phyloP scores from a whole-genome alignment of 179 eudicot genomes.

The Silene coronaria region DNA sequence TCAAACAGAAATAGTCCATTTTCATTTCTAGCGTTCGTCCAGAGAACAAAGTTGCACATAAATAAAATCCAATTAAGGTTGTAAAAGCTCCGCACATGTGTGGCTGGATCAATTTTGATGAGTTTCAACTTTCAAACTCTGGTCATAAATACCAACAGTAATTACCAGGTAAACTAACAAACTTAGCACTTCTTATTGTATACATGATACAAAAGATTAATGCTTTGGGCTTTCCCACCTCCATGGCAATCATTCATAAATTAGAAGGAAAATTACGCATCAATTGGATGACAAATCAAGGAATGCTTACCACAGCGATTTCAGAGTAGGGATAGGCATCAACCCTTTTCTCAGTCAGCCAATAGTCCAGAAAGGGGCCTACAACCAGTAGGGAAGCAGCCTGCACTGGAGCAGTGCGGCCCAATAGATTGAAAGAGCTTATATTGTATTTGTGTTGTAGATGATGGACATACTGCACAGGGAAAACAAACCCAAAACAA shows the following conservation, averaged over 20 bases:
- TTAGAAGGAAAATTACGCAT: not conserved
- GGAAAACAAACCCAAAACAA: not conserved
- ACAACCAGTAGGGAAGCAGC: conserved; percentile 56
- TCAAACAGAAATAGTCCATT: not conserved
- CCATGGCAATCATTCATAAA: not conserved
- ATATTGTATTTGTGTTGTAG: conserved; percentile 72
- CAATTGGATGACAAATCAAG: not conserved
- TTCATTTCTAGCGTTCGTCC: not conserved
- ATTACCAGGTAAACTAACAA: not conserved
- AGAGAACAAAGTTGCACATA: not conserved
- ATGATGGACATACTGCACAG: conserved; percentile 61
- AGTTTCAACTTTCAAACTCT: too few relatives aligned
- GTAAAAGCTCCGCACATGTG: not conserved
- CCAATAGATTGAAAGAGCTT: conserved; percentile 72
- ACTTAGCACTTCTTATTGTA: not conserved
- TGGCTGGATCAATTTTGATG: too few relatives aligned
- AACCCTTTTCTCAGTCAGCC: conserved; percentile 53
- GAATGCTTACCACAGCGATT: conserved; percentile 42
- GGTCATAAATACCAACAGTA: too few relatives aligned
- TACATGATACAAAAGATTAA: not conserved
- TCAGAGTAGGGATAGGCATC: conserved; percentile 42
- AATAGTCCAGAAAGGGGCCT: conserved; percentile 66
- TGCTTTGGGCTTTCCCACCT: not conserved
- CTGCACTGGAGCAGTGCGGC: conserved; percentile 80
- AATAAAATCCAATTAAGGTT: not conserved